A percentile compares a stretch with the other conserved stretches of the same genome.
These are phyloP conservation scores for Rhamnella rubrinervis DNA, from an alignment of 331 rosid genomes.

Conservation along the genomic window DNA sequence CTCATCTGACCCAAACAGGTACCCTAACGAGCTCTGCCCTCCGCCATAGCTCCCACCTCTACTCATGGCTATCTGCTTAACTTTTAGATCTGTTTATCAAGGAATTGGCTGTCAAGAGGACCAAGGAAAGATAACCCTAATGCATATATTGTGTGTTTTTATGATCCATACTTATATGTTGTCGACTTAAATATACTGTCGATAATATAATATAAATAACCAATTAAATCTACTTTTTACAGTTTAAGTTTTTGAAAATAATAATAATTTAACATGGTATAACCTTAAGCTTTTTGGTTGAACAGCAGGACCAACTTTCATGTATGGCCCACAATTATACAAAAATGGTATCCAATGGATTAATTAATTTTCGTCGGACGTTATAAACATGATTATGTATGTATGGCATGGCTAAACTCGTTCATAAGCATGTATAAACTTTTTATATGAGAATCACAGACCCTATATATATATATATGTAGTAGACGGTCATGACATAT, in stretches of 20 bases:
- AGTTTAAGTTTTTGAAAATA: too few relatives aligned
- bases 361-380: too few relatives aligned
- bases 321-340: background rate
- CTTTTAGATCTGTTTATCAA: constrained; percentile 20
- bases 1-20: constrained; percentile 59
- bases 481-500: too few relatives aligned
- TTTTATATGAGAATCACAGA: too few relatives aligned
- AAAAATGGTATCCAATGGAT: constrained; percentile 5
- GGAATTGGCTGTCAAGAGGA: background rate
- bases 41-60: constrained; percentile 70
- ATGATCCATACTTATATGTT: background rate
- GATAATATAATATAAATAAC: too few relatives aligned
- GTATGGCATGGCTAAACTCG: background rate
- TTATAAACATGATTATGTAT: background rate
- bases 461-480: too few relatives aligned
- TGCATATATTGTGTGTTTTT: background rate
- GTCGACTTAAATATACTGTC: too few relatives aligned
- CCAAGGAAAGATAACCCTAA: constrained; percentile 24
- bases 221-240: too few relatives aligned
- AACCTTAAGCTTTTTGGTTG: background rate
- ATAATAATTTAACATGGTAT: background rate
- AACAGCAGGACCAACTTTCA: constrained; percentile 1
- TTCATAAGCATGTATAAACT: background rate
- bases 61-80: constrained; percentile 37
- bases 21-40: constrained; percentile 71